phyloP scores from a whole-genome alignment of 768 basidiomycete species.

The Russula abietina region DNA sequence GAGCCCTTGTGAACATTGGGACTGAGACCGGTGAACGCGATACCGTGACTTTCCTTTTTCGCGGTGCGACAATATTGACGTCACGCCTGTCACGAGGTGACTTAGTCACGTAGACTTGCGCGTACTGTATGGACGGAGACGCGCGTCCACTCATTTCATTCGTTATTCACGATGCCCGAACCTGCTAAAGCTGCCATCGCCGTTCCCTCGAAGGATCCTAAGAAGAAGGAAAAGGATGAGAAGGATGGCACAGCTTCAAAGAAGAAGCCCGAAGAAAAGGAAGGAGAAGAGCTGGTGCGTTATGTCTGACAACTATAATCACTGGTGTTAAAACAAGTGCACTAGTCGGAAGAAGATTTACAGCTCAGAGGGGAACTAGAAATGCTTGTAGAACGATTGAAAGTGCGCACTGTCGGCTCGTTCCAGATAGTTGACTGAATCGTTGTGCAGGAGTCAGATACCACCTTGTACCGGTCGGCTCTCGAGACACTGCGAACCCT shows the following conservation, averaged over 20 bases:
- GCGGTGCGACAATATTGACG: neutral
- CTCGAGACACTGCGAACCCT: constrained; percentile 90
- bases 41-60: neutral
- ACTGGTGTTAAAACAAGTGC: constrained; percentile 1
- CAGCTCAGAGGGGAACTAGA: constrained; percentile 92
- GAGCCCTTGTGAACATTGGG: neutral
- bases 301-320: neutral
- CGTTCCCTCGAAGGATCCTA: constrained; percentile 69
- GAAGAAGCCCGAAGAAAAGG: constrained; percentile 40
- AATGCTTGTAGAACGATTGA: constrained; percentile 91
- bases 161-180: constrained; percentile 44
- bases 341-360: constrained; percentile 89
- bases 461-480: constrained; percentile 77
- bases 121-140: constrained; percentile 7
- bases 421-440: constrained; percentile 9
- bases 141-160: constrained; percentile 5
- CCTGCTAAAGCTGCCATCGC: constrained; percentile 52
- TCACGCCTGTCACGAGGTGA: constrained; percentile 6
- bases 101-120: constrained; percentile 20
- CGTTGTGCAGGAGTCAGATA: constrained; percentile 71
- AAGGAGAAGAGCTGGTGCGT: constrained; percentile 73
- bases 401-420: constrained; percentile 44
- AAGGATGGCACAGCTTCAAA: constrained; percentile 39
- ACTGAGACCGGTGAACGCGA: too few species aligned
- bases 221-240: constrained; percentile 55